phyloP scores from a whole-genome alignment of 176 grass and related monocot genomes.

The Sorghum bicolor region Sorghum_bicolor_NCBIv3 NC_012872.2:61224501-61225000 shows the following conservation, averaged over 20 bases:
- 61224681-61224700: neutral
- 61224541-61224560: conserved; percentile 34
- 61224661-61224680: conserved; percentile 28
- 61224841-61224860: conserved; percentile 26
- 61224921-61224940: too few relatives aligned
- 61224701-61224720: conserved; percentile 43
- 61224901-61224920: neutral
- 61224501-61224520: neutral
- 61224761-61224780: conserved; percentile 34
- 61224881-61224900: neutral
- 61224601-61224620: neutral
- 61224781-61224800: neutral
- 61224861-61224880: neutral
- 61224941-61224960: too few relatives aligned
- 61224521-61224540: conserved; percentile 14
- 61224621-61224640: conserved; percentile 24
- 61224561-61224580: neutral
- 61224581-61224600: neutral
- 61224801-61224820: neutral
- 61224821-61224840: neutral
- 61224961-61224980: too few relatives aligned
- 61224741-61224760: neutral
- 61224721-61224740: conserved; percentile 26
- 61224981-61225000: too few relatives aligned
- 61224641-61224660: conserved; percentile 41